Evolutionary conservation across 2,329 filamentous ascomycete genomes (phyloP), one percentile per base, ranked within the genome.

Genomic region (Blastomyces emzantsi): DNA sequence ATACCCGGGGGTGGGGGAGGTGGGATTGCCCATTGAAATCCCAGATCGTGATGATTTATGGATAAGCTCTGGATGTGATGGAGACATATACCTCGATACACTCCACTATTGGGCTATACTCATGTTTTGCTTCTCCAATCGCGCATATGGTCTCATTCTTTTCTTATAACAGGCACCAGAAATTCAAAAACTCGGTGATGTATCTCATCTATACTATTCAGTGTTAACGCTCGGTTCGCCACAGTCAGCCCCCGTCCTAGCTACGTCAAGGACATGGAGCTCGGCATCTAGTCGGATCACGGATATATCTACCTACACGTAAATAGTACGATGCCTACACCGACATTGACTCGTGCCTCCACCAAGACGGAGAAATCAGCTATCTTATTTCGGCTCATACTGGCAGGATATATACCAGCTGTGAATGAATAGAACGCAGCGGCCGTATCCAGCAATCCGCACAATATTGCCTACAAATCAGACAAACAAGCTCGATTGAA

Each of bases 151-250:
- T 51, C 17, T 51, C 22, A 51, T 51, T 45, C 5, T n/a, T 58
- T 17, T 39, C 36, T 22, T 2, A 9, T 4, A 33, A 8, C 60
- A 86, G 85, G 87, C 87, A 1, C 87, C 87, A 0, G 86, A 89
- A 67, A 82, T 87, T 17, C 73, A 77, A 22, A 74, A 82, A 19
- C 78, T 89, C n/a, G 82, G 81, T 66, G 77, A 75, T 62, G 77
- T 78, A 0, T 90, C 88, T 75, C 82, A 87, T 68, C 73, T 85
- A n/a, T 88, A 87, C 79, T 88, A 89, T 73, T 78, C 83, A 1
- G 84, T 88, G n/a, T 85, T 81, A 45, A 77, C 81, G 0, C 87
- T 87, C 66, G 86, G 86, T 0, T 81, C 78, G 0, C 85, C 87
- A 66, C 74, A 79, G 71, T 86, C 83, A 0, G 83, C 83, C 43